Evolutionary conservation across 2,329 filamentous ascomycete genomes (phyloP).

Genomic region (Aureobasidium zeae): DNA sequence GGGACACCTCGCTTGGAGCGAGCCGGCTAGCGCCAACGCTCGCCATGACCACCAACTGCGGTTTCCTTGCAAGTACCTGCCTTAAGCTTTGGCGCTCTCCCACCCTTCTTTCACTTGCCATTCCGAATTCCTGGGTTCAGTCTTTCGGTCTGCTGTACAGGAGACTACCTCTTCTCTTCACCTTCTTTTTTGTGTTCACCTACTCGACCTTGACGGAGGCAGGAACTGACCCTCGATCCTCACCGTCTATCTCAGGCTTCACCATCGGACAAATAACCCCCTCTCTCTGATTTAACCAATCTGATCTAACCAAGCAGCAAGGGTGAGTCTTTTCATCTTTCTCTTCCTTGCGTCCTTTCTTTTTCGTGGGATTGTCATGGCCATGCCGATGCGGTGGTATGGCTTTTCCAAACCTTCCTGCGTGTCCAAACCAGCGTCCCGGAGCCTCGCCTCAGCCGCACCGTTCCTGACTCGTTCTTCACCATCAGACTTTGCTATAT

Average conservation of each 20-base stretch:
- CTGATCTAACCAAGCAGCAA: constrained; percentile 4
- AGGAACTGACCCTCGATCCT: too few species aligned
- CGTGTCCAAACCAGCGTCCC: constrained; percentile 9
- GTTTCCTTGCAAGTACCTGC: constrained; percentile 15
- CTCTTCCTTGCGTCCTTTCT: constrained; percentile 4
- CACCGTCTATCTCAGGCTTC: too few species aligned
- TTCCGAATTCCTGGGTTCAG: constrained; percentile 8
- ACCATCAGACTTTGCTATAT: neutral
- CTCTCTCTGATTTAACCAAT: too few species aligned
- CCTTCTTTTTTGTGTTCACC: neutral
- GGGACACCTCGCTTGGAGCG: constrained; percentile 6
- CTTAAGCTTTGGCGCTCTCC: constrained; percentile 6
- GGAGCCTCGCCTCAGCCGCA: neutral
- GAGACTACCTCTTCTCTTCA: too few species aligned
- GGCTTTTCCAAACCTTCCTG: constrained; percentile 7
- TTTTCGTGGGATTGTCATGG: constrained; percentile 5
- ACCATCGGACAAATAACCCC: too few species aligned
- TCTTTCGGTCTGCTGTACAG: neutral
- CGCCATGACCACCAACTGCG: too few species aligned
- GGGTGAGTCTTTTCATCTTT: neutral
- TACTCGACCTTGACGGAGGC: neutral
- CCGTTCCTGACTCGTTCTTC: neutral
- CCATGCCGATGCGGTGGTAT: constrained; percentile 11
- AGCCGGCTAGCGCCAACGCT: too few species aligned
- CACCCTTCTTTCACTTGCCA: constrained; percentile 9